Base-by-base conservation (phyloP, 495 filamentous ascomycete species). In the Penicillium roqueforti region DNA sequence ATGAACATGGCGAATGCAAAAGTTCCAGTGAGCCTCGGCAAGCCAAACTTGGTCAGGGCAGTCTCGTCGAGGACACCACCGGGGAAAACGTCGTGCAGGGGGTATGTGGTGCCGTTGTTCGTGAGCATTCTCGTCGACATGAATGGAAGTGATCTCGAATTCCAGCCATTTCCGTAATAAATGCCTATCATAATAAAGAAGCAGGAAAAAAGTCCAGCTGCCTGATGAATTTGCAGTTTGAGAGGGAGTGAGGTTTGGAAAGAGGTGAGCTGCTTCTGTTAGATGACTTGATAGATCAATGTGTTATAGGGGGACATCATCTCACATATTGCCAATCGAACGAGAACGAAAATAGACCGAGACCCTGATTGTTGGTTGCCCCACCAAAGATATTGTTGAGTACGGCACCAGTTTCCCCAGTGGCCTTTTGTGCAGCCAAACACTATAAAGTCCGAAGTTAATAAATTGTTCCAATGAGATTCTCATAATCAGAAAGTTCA, bases 291-390 rank as follows among this genome's bases (percentile, higher is more conserved):
- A 19, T 28, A 19, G 29, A 20, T 26, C 36, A 11, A 7, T 18
- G 5, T 1, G 14, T n/a, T 25, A 18, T 7, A 6, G 20, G 29
- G 20, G 11, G 22, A 29, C 3, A n/a, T 18, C 1, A 10, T 32
- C 68, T 57, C 61, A 82, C 73, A 56, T 82, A 83, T 65, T 83
- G 77, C 80, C 80, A 83, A 62, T 83, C 80, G 9, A 83, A 71
- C 3, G 68, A 70, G 22, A 82, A 40, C 22, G 61, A 68, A 25
- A 83, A 69, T 1, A 81, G 54, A 0, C 80, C 80, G 4, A 77
- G 56, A 4, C 74, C 74, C 46, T 71, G 80, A 54, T 85, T 83
- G 23, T 70, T 76, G 4, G 68, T 56, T 0, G 80, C 63, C 1
- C 82, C 82, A 10, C 82, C 82, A 44, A 85, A 85, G 6, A 84